Evolutionary conservation across 139 green algal genomes (phyloP), one percentile per base, ranked within the genome.

Genomic region (Choricystis sp.): DNA sequence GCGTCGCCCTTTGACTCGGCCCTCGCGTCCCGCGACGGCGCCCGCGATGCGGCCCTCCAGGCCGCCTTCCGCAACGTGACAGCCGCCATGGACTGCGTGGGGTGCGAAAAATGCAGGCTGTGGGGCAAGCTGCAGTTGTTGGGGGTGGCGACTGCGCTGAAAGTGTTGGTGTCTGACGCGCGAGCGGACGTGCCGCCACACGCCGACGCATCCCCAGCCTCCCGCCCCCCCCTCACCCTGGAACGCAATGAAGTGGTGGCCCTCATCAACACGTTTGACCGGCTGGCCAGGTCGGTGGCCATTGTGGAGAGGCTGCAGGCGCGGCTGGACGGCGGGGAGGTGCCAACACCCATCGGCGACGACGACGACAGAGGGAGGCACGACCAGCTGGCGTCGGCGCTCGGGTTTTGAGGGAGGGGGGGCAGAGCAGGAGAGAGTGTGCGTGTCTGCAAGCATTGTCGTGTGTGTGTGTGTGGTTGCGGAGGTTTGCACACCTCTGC

Each of bases 91-190:
- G 91, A 98, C 82, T 98, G 92, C 71, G 89, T 98, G 29, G 90
- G 91, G 23, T 98, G 92, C 67, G 89, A 98, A 69, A 98, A 98
- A 72, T 98, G 92, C 86, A 96, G 94, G 79, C 84, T 98, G 55
- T 98, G 91, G 91, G 92, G 90, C 65, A 98, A 98, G 84, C 82
- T 98, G 66, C 91, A 98, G 75, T 85, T 94, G 24, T 74, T 98
- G 31, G 92, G 90, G 26, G 79, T 98, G 23, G 92, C 84, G 19
- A 96, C 91, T 0, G 87, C 89, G 1, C 74, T 98, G 30, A 98
- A 98, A 72, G 82, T 98, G 26, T 71, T 95, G 16, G 95, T 97
- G 62, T 81, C 80, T 0, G 56, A 28, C 23, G 23, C n/a, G 19
- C 21, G 49, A 20, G 56, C 23, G 19, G 56, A 21, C 23, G 22